Percentiles rank a stretch among this genome's conserved stretches.
Evolutionary conservation across 768 basidiomycete genomes (phyloP).

Genomic region (Panus rudis): DNA sequence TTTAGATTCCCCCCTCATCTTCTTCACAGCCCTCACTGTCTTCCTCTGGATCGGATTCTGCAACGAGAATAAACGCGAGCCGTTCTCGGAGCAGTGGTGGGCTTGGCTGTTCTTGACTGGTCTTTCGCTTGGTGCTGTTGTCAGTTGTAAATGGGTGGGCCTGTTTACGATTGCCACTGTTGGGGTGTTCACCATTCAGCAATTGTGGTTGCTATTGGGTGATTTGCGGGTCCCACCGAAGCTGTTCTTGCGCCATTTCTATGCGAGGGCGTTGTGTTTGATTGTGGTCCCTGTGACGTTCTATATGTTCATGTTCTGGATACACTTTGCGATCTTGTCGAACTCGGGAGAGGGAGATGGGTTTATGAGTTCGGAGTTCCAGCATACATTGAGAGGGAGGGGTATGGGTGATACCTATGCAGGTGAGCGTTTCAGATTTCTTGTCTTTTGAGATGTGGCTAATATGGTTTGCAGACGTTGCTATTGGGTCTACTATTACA

Average conservation of each 20-base stretch:
- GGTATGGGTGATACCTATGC: constrained; percentile 93
- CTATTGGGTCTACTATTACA: constrained; percentile 72
- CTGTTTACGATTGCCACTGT: constrained; percentile 96
- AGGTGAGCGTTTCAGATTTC: constrained; percentile 37
- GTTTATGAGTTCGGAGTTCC: constrained; percentile 99
- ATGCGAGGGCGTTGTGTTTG: constrained; percentile 83
- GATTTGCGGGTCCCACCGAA: constrained; percentile 73
- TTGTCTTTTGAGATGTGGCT: background rate
- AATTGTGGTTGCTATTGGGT: constrained; percentile 86
- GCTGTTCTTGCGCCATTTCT: constrained; percentile 77
- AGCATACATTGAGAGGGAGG: constrained; percentile 85
- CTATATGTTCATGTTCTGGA: constrained; percentile 95
- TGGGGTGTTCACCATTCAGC: constrained; percentile 75
- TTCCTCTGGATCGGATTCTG: constrained; percentile 88
- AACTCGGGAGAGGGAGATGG: constrained; percentile 96
- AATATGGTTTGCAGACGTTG: constrained; percentile 52
- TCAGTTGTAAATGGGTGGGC: constrained; percentile 97
- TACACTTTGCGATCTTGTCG: constrained; percentile 85
- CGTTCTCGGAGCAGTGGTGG: constrained; percentile 91
- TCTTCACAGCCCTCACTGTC: constrained; percentile 88
- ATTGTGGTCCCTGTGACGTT: constrained; percentile 80
- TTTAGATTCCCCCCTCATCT: constrained; percentile 95
- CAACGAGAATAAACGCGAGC: constrained; percentile 80
- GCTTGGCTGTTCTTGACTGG: constrained; percentile 84
- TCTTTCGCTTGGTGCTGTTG: constrained; percentile 84